These are phyloP conservation scores for Colletotrichum sp. DNA, from an alignment of 2,329 filamentous ascomycete species.

Conservation along the genomic window DNA sequence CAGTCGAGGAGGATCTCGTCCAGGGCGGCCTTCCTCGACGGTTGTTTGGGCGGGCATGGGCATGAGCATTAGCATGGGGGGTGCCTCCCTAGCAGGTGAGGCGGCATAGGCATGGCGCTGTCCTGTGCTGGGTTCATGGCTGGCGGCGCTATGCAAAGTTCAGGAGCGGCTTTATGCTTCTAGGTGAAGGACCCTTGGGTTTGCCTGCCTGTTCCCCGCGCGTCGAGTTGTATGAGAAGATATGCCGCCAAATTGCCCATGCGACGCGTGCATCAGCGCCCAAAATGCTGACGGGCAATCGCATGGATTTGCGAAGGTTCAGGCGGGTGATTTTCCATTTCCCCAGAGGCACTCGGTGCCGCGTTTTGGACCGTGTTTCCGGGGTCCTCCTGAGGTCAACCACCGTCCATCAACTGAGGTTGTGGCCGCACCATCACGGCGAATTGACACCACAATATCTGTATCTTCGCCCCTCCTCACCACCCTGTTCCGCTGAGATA, in stretches of 20 bases:
- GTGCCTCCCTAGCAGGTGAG: background rate
- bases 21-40: background rate
- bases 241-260: constrained; percentile 11
- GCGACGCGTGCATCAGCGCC: background rate
- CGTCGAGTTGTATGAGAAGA: background rate
- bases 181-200: background rate
- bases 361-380: background rate
- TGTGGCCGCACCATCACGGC: constrained; percentile 1
- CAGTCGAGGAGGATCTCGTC: background rate
- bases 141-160: background rate
- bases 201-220: background rate
- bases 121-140: background rate
- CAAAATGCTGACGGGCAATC: background rate
- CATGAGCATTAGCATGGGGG: background rate
- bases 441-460: background rate
- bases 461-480: background rate
- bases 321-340: background rate
- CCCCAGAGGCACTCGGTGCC: background rate
- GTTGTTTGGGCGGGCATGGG: background rate
- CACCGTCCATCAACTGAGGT: background rate
- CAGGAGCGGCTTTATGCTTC: background rate
- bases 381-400: background rate
- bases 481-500: background rate
- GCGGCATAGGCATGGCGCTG: background rate
- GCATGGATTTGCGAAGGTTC: constrained; percentile 10